Evolutionary conservation across 768 basidiomycete species (phyloP), one percentile per base, ranked within the genome.

Genomic region (Termitomyces sp.): DNA sequence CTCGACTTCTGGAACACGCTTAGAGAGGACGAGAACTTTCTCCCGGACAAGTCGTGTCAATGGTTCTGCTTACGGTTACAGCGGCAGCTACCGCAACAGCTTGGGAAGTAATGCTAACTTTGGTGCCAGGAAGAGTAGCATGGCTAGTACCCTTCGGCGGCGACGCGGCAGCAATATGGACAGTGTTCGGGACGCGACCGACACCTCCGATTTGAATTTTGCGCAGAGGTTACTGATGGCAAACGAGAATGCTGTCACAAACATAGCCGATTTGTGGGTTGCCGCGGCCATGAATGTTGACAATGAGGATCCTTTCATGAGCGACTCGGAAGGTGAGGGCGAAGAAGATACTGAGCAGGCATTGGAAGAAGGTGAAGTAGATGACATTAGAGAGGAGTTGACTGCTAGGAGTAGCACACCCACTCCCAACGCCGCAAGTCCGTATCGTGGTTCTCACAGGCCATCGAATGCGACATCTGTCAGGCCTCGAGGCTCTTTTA

Each of bases 191-290:
- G 78, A 82, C 8, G 75, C 76, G 14, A 54, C 63, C 30, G 63
- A 75, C 55, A 68, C 66, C 0, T 65, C 77, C 36, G 88, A 89
- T 63, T 79, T 93, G 53, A 93, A 91, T 66, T 93, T 98, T 64
- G 89, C 95, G 0, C 92, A 96, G 69, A 82, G 93, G 60, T 69
- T 96, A 26, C 74, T 96, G 47, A 86, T 95, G 77, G 96, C 96
- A 20, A 97, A 97, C 72, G 95, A 97, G 73, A 91, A 93, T 65
- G 89, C 93, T 13, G 94, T 95, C 5, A 95, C 93, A 58, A 93
- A 89, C 64, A 91, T 99, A 67, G 92, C 94, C 26, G 96, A 98
- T 73, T 77, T 99, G 23, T 99, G 97, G 97, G 93, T 98, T 54
- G 93, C 94, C 5, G 91, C 95, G 20, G 97, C 96, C 6, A 93